Percentiles rank a stretch among this genome's conserved stretches.
Evolutionary conservation across 148 eudicot genomes (phyloP).

Genomic region (Chenopodium berlandieri): DNA sequence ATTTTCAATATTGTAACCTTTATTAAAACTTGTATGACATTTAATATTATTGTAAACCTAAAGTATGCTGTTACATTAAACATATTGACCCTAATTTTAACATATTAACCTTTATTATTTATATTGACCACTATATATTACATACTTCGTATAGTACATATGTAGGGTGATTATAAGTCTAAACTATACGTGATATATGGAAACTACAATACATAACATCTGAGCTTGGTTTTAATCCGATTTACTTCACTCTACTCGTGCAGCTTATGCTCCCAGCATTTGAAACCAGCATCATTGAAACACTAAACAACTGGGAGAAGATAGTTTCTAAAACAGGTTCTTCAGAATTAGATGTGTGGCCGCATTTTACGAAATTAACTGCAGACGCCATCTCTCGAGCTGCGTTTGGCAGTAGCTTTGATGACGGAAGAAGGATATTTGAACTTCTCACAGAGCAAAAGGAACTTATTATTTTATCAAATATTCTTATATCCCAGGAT

Average conservation of each 20-base stretch:
- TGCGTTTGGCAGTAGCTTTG: constrained; percentile 27
- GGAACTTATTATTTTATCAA: not conserved
- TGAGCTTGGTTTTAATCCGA: too few species aligned
- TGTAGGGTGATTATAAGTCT: too few species aligned
- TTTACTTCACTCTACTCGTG: not conserved
- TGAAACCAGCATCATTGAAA: constrained; percentile 16
- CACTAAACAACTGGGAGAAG: constrained; percentile 29
- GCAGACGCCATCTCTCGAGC: constrained; percentile 30
- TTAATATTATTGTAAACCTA: too few species aligned
- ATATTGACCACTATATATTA: too few species aligned
- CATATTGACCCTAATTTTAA: too few species aligned
- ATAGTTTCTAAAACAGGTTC: constrained; percentile 17
- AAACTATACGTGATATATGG: too few species aligned
- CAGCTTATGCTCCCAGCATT: constrained; percentile 24
- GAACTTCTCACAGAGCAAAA: constrained; percentile 23
- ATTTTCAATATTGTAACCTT: too few species aligned
- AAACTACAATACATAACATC: too few species aligned
- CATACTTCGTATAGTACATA: too few species aligned
- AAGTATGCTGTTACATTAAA: too few species aligned
- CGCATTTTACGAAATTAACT: constrained; percentile 8
- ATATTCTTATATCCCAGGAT: constrained; percentile 13
- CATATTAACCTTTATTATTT: too few species aligned
- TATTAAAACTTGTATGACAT: too few species aligned
- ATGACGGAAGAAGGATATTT: constrained; percentile 25
- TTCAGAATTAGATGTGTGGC: constrained; percentile 26